Percentiles rank a stretch among this genome's conserved stretches.
Evolutionary conservation across 169 alveolate species (phyloP).

Genomic region (Eimeria tenella): DNA sequence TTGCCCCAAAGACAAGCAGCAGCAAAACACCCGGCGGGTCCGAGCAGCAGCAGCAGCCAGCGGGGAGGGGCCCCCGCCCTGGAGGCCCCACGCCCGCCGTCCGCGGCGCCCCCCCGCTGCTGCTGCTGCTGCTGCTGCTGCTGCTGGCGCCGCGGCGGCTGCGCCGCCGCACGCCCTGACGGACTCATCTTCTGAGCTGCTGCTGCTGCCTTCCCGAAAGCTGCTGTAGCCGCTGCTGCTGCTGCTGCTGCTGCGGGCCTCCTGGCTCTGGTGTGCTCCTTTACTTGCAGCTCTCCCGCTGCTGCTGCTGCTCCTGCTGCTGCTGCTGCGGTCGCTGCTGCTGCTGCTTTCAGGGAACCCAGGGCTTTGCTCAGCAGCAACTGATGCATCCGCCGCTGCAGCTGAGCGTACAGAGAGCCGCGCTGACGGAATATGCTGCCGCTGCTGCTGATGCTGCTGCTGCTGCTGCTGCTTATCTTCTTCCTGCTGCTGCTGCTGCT

Average conservation of each 20-base stretch:
- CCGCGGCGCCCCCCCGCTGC: background rate
- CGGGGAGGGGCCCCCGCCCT: background rate
- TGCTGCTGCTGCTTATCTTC: background rate
- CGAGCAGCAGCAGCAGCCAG: too few relatives aligned
- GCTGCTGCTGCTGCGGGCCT: background rate
- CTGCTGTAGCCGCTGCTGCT: background rate
- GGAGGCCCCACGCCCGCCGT: background rate
- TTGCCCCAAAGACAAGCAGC: constrained; percentile 8
- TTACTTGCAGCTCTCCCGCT: too few relatives aligned
- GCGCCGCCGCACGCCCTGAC: too few relatives aligned
- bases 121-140: background rate
- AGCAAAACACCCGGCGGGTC: background rate
- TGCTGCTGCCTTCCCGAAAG: background rate
- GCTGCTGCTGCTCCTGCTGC: too few relatives aligned
- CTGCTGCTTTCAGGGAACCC: too few relatives aligned
- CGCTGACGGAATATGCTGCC: background rate
- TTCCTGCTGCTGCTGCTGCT: background rate
- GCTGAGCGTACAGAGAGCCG: too few relatives aligned
- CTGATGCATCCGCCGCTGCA: too few relatives aligned
- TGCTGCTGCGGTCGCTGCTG: too few relatives aligned
- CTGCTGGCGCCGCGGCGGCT: background rate
- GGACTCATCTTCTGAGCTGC: background rate
- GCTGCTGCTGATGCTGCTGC: background rate
- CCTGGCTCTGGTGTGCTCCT: too few relatives aligned
- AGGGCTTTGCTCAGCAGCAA: too few relatives aligned